phyloP scores from a whole-genome alignment of 208 protist genomes.

The Naegleria fowleri region DNA sequence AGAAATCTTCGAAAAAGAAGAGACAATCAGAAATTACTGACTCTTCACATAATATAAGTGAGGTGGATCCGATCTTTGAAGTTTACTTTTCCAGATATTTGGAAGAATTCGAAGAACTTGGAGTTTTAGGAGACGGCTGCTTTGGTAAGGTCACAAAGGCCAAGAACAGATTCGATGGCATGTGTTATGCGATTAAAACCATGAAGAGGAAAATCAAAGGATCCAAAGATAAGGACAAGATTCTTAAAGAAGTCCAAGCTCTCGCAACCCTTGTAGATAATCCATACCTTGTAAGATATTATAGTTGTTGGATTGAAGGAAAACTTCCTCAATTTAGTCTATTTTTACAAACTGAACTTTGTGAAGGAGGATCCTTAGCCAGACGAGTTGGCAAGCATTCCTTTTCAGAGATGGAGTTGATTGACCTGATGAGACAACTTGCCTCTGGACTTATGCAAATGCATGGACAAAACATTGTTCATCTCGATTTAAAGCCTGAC shows the following conservation, averaged over 20 bases:
- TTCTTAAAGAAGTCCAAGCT: conserved; percentile 27
- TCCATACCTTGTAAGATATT: conserved; percentile 68
- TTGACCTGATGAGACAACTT: conserved; percentile 60
- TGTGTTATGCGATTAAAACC: not conserved
- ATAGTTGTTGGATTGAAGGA: conserved; percentile 72
- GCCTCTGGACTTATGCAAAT: conserved; percentile 61
- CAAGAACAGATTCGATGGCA: conserved; percentile 18
- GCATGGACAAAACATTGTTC: conserved; percentile 61
- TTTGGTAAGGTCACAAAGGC: conserved; percentile 15
- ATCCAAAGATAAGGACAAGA: not conserved
- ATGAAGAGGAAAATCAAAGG: conserved; percentile 5
- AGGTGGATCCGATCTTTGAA: not conserved
- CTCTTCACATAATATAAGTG: not conserved
- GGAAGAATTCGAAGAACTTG: not conserved
- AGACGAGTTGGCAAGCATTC: conserved; percentile 36
- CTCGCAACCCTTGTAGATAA: conserved; percentile 13
- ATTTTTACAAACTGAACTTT: conserved; percentile 65
- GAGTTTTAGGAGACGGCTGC: not conserved
- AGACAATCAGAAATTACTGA: not conserved
- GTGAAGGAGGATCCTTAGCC: conserved; percentile 51
- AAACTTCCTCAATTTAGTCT: conserved; percentile 42
- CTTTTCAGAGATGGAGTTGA: conserved; percentile 52
- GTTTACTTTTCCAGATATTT: not conserved
- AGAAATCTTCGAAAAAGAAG: not conserved
- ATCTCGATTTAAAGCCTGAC: conserved; percentile 73